Base-by-base conservation (phyloP, 2,329 filamentous ascomycete genomes). In the Trichoderma brevicompactum region DNA sequence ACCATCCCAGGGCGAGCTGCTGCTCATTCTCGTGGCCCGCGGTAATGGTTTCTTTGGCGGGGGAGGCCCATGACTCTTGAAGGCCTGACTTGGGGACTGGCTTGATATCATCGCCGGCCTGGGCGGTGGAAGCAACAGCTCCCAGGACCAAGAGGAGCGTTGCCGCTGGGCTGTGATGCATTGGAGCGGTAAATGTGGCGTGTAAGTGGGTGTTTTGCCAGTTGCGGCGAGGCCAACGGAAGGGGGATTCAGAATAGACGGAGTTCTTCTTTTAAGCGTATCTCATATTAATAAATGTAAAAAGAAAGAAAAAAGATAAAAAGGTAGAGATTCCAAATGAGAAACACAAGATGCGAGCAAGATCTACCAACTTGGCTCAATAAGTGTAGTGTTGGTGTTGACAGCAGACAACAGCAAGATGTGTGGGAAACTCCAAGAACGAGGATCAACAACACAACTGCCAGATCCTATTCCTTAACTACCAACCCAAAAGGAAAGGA, bases 1-100 rank as follows among this genome's bases (percentile, higher is more conserved):
- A 73, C 65, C 68, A 74, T 59, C 75, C 75, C 65, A 73, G 49
- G 28, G 68, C 73, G n/a, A 77, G 28, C 62, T 73, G 71, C 17
- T 68, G 60, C 40, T 72, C 65, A 7, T 69, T n/a, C 2, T 41
- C 41, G 7, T 65, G 66, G 49, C 69, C 65, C 5, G 64, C 54
- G 7, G 65, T 49, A 9, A 66, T 64, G 4, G 75, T 77, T 64
- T 76, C 69, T 46, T 59, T 69, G 2, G 76, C 69, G 15, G 73
- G 72, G 3, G 53, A 49, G 17, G 68, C 69, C 75, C 74, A 77
- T 58, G 74, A 72, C 41, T 65, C 28, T 10, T 73, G 69, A 61
- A 71, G 67, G 28, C 66, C 65, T 7, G 72, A 70, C 41, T 64
- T 67, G 5, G 52, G 69, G 12, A 62, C 69, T 58, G 32, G 66